These are phyloP conservation scores for Neofusicoccum sp. DNA, from an alignment of 2,329 filamentous ascomycete genomes.

Conservation along the genomic window DNA sequence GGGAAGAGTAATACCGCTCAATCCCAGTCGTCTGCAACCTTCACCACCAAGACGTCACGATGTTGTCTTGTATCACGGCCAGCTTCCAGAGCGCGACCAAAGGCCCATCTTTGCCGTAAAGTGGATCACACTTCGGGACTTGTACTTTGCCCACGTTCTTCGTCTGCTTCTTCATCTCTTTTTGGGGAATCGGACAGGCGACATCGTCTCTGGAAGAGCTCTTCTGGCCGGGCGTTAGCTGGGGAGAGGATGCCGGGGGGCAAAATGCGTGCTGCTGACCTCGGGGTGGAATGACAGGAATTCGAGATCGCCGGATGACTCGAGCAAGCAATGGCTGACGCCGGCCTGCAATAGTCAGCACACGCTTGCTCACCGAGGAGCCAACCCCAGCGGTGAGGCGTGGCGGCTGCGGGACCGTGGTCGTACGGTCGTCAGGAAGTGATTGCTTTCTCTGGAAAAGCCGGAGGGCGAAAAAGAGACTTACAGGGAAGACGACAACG, in stretches of 20 bases:
- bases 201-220: not conserved
- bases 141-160: constrained; percentile 7
- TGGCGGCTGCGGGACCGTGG: too few relatives aligned
- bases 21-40: too few relatives aligned
- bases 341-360: constrained; percentile 4
- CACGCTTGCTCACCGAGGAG: too few relatives aligned
- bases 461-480: not conserved
- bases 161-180: not conserved
- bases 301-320: constrained; percentile 8
- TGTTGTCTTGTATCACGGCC: constrained; percentile 1
- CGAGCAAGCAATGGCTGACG: constrained; percentile 13
- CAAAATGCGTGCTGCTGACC: constrained; percentile 1
- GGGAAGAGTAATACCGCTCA: too few relatives aligned
- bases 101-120: constrained; percentile 19
- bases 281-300: constrained; percentile 2
- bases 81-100: constrained; percentile 22
- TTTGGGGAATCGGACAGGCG: not conserved
- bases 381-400: too few relatives aligned
- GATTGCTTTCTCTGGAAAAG: too few relatives aligned
- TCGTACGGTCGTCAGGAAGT: too few relatives aligned
- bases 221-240: not conserved
- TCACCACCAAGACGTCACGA: not conserved
- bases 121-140: not conserved
- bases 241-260: not conserved
- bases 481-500: constrained; percentile 1